Evolutionary conservation across 768 basidiomycete genomes (phyloP), one percentile per base, ranked within the genome.

Genomic region (Pulveroboletus frians): DNA sequence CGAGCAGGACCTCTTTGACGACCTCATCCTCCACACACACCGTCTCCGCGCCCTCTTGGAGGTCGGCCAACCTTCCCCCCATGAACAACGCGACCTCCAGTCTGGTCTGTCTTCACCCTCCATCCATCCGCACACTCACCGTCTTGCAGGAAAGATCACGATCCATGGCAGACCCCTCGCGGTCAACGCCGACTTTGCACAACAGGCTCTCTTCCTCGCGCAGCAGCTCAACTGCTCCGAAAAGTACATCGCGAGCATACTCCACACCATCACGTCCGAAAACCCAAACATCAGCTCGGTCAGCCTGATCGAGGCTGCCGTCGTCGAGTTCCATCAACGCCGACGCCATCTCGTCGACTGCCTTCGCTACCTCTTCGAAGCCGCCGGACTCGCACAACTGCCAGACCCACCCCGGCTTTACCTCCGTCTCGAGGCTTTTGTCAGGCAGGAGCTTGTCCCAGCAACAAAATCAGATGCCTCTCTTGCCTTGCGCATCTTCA

Each of bases 141-240:
- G 4, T 0, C n/a, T 9, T 26, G 0, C 61, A 92, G 90, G 88
- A 52, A 86, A 79, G 68, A 78, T 78, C 17, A 64, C 72, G 0
- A 70, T 89, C 18, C 73, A 84, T 50, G 82, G 85, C 27, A 79
- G 77, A 58, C 72, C 80, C n/a, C 74, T 85, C 31, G 80, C 82
- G 0, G 77, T 93, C 55, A 91, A 89, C 64, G 66, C 79, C 13
- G 86, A 92, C 61, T 92, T 92, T 66, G 82, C 81, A 13, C 80
- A 78, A 43, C 89, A 89, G 64, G 80, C 76, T 47, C 65, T 88
- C 47, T 88, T 90, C 67, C 78, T 94, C 47, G 81, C 92, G 0
- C 81, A 87, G 61, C 81, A 89, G 47, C 83, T 96, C 46, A 76
- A 80, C 58, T 82, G 82, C 55, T 94, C 92, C 11, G 92, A 95